Base-by-base conservation (phyloP, 192 early-diverging fungal species). In the Coemansia sp. region DNA sequence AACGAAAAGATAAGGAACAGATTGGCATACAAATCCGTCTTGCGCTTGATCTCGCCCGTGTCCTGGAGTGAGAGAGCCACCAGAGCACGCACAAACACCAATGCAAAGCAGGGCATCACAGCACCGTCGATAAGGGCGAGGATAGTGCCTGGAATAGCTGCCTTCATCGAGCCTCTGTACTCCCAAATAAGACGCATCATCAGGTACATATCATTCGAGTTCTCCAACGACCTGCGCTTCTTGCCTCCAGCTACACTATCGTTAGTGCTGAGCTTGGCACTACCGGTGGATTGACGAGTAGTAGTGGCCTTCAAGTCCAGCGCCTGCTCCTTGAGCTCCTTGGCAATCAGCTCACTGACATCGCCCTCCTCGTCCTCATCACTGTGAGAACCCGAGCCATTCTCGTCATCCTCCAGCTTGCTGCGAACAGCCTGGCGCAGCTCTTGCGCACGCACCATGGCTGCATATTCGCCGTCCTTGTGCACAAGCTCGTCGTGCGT, bases 51-150 rank as follows among this genome's bases (percentile, higher is more conserved):
- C 18, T 66, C 40, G 12, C 63, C 65, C 7, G 8, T 52, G 28
- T 71, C 68, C 0, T 56, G 55, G 39, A 49, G 42, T n/a, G 68
- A 63, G 15, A 77, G 56, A 3, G 67, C 59, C n/a, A 61, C 61
- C 4, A 77, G 64, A 0, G 66, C 51, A 21, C 72, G 40, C 2
- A 85, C 69, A 56, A 83, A 88, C 40, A 88, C 70, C 9, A 90
- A 70, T n/a, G 93, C 84, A 75, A 93, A 95, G 18, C 87, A 65
- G 4, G 93, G 93, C 79, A 91, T 87, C 6, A 92, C 83, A 5
- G 81, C 83, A 63, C 92, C 94, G 61, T 84, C 83, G 16, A 84
- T 63, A 3, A 62, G 0, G 20, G 82, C 52, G 0, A 84, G 45
- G 13, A 75, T 26, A 4, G 39, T 8, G 30, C 63, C 66, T 12